Base-by-base conservation (phyloP, 345 rosid genomes). In the Gossypium raimondii region DNA sequence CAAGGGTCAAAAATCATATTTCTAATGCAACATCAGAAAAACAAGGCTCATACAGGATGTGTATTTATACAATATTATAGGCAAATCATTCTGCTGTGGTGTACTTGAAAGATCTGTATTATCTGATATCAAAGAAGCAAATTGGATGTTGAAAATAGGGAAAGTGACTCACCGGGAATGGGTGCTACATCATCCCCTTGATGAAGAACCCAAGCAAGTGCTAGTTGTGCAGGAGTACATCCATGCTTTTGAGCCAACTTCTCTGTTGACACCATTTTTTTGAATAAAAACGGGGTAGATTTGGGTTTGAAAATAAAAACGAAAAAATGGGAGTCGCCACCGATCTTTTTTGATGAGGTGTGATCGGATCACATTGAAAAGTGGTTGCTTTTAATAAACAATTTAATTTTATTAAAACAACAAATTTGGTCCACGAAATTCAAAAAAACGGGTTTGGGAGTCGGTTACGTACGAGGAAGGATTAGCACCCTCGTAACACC, bases 111-210 rank as follows among this genome's bases (percentile, higher is more conserved):
- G 53, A 67, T 47, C 12, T 24, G 18, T 47, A 47, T 25, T 24
- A 8, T 4, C 12, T 48, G 57, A 4, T 13, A 38, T 12, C 24
- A 7, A 27, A 51, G 74, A 53, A 17, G 34, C 20, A 53, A 14
- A 70, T 27, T 7, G 24, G 60, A 55, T 55, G 25, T 38, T 3
- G n/a, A 55, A 9, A 18, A 52, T 4, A 44, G 2, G 9, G 56
- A 25, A 25, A 20, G 66, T 3, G 25, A 53, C 80, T 76, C 71
- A 81, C 88, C 86, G 11, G 88, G 86, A 78, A 84, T 84, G 2
- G 84, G 87, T 13, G 59, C 81, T 7, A 87, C 81, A 71, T 85
- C 86, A 14, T 83, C 74, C 27, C 87, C 85, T 76, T 82, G 87
- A 55, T 81, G 79, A 45, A 83, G 82, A 71, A 85, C 68, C 87